A percentile compares a stretch with the other conserved stretches of the same genome.
These are phyloP conservation scores for Hypholoma sublateritium DNA, from an alignment of 768 basidiomycete genomes.

Conservation along the genomic window DNA sequence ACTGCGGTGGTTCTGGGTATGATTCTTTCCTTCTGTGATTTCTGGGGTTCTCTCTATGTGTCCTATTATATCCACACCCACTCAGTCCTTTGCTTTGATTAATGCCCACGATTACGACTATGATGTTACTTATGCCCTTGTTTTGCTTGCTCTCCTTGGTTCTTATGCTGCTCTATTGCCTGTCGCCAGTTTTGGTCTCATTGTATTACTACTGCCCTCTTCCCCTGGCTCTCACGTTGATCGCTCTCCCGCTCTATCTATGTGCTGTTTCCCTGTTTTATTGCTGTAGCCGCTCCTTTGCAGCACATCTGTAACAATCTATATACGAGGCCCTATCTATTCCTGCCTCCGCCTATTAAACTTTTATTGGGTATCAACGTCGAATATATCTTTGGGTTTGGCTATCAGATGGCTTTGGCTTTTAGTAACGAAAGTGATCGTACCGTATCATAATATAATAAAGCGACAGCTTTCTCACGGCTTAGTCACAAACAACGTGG, in stretches of 20 bases:
- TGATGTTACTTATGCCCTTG: neutral
- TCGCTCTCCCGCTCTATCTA: neutral
- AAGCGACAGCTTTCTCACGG: no score
- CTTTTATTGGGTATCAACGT: neutral
- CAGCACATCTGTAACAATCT: neutral
- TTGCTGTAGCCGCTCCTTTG: neutral
- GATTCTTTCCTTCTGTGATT: neutral
- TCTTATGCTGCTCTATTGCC: neutral
- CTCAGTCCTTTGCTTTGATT: neutral
- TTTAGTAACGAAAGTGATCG: no score
- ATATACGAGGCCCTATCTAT: neutral
- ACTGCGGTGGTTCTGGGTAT: neutral
- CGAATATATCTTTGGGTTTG: neutral
- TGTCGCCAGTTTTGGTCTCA: neutral
- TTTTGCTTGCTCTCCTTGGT: neutral
- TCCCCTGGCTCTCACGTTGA: neutral
- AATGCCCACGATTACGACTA: neutral
- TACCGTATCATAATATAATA: no score
- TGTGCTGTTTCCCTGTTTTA: neutral
- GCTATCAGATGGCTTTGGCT: no score
- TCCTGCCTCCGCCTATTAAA: neutral
- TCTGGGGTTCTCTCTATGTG: neutral
- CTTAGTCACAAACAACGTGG: no score
- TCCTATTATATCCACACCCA: neutral
- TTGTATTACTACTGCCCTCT: neutral